phyloP scores from a whole-genome alignment of 768 basidiomycete genomes.

The Coprinellus micaceus region DNA sequence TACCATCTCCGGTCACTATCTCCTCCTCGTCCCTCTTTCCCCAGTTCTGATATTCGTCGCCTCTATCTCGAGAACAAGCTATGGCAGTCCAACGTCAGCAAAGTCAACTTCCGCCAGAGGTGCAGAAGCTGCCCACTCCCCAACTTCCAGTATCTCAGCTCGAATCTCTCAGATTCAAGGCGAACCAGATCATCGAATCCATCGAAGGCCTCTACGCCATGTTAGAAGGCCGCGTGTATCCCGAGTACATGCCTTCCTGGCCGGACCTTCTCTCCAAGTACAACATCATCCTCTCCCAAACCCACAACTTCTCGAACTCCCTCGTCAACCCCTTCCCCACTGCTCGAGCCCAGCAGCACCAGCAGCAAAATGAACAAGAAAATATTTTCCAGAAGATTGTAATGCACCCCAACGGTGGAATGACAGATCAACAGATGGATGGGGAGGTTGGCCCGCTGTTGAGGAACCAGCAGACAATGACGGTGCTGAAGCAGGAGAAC shows the following conservation, averaged over 20 bases:
- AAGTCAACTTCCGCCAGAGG: not conserved
- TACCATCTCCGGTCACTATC: no score
- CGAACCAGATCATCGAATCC: slow-evolving; percentile 76
- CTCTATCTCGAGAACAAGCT: no score
- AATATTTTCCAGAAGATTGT: slow-evolving; percentile 64
- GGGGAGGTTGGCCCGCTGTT: slow-evolving; percentile 69
- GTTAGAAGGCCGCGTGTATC: slow-evolving; percentile 55
- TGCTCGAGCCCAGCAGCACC: slow-evolving; percentile 12
- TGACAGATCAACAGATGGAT: slow-evolving; percentile 69
- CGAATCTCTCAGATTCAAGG: slow-evolving; percentile 74
- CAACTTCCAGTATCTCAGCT: slow-evolving; percentile 61
- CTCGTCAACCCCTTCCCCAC: slow-evolving; percentile 42
- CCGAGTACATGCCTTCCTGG: slow-evolving; percentile 71
- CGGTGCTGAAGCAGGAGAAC: slow-evolving; percentile 68
- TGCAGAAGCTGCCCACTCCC: slow-evolving; percentile 14
- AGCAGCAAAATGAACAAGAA: slow-evolving; percentile 8
- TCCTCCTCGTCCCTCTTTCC: no score
- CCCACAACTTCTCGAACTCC: slow-evolving; percentile 69
- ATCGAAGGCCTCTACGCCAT: slow-evolving; percentile 62
- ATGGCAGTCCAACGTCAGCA: no score
- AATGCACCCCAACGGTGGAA: slow-evolving; percentile 55
- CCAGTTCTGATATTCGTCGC: no score
- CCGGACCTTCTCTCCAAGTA: slow-evolving; percentile 85
- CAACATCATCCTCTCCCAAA: slow-evolving; percentile 79
- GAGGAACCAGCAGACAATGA: slow-evolving; percentile 75